Percentiles rank a stretch among this genome's conserved stretches.
phyloP scores from a whole-genome alignment of 805 yeast species.

The Suhomyces vadensis region DNA sequence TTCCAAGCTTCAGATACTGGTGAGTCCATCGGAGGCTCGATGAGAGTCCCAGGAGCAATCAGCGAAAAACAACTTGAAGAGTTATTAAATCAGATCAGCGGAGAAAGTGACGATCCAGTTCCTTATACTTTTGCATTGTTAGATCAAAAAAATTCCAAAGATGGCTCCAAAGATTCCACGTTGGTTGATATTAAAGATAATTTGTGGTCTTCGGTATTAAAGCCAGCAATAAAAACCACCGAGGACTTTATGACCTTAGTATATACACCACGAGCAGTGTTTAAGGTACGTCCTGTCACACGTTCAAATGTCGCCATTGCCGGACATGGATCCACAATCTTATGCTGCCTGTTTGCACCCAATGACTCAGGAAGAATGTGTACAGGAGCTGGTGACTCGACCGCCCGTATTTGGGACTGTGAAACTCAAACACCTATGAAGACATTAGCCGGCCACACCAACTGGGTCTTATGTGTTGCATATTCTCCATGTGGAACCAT shows the following conservation, averaged over 20 bases:
- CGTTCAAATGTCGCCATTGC: slow-evolving; percentile 89
- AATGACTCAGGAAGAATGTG: slow-evolving; percentile 80
- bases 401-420: slow-evolving; percentile 97
- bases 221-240: slow-evolving; percentile 84
- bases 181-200: slow-evolving; percentile 76
- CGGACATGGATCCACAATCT: slow-evolving; percentile 92
- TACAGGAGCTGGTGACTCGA: slow-evolving; percentile 94
- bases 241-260: slow-evolving; percentile 91
- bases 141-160: slow-evolving; percentile 20
- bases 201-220: slow-evolving; percentile 74
- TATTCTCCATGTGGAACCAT: slow-evolving; percentile 92
- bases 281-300: slow-evolving; percentile 88
- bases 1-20: slow-evolving; percentile 95
- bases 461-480: slow-evolving; percentile 90
- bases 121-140: slow-evolving; percentile 85
- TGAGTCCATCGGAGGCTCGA: slow-evolving; percentile 75
- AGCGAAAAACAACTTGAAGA: slow-evolving; percentile 86
- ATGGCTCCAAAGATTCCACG: slow-evolving; percentile 30
- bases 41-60: slow-evolving; percentile 89
- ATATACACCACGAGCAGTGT: slow-evolving; percentile 92
- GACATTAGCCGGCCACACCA: slow-evolving; percentile 79
- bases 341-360: slow-evolving; percentile 94
- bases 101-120: slow-evolving; percentile 73
- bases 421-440: slow-evolving; percentile 88
- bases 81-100: slow-evolving; percentile 75